Percentiles rank a stretch among this genome's conserved stretches.
phyloP scores from a whole-genome alignment of 177 flowering plant genomes.

The Vitis hybrid region DNA sequence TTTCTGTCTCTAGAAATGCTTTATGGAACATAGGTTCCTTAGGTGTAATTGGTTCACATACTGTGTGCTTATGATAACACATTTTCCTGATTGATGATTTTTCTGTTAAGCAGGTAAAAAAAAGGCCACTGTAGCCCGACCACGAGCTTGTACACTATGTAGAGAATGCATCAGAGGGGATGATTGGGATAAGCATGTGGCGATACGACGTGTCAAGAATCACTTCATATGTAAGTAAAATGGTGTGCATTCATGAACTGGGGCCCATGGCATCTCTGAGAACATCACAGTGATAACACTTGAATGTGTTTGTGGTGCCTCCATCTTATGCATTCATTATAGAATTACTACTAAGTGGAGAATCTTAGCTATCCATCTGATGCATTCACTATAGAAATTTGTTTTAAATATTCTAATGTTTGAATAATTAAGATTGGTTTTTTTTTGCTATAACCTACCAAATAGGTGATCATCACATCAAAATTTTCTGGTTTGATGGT shows the following conservation, averaged over 20 bases:
- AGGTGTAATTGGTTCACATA: not conserved
- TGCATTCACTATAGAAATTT: not conserved
- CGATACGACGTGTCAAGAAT: constrained; percentile 78
- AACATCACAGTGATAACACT: not conserved
- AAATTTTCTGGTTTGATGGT: too few species aligned
- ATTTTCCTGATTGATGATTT: constrained; percentile 7
- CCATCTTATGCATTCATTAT: not conserved
- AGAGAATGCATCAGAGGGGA: constrained; percentile 81
- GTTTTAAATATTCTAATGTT: not conserved
- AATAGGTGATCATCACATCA: too few species aligned
- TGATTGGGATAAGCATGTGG: constrained; percentile 61
- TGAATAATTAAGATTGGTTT: not conserved
- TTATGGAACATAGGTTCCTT: not conserved
- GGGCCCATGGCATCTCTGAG: not conserved
- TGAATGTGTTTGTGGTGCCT: not conserved
- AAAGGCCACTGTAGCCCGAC: constrained; percentile 73
- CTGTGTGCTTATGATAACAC: not conserved
- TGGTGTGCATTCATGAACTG: not conserved
- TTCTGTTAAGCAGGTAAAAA: constrained; percentile 48
- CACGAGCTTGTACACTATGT: constrained; percentile 84
- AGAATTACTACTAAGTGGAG: not conserved
- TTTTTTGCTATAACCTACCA: not conserved
- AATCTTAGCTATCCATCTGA: not conserved
- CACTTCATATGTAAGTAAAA: constrained; percentile 92
- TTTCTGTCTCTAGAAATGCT: not conserved